Percentiles rank a stretch among this genome's conserved stretches.
These are phyloP conservation scores for Polyporus tsugae DNA, from an alignment of 1,284 basidiomycete species.

Conservation along the genomic window DNA sequence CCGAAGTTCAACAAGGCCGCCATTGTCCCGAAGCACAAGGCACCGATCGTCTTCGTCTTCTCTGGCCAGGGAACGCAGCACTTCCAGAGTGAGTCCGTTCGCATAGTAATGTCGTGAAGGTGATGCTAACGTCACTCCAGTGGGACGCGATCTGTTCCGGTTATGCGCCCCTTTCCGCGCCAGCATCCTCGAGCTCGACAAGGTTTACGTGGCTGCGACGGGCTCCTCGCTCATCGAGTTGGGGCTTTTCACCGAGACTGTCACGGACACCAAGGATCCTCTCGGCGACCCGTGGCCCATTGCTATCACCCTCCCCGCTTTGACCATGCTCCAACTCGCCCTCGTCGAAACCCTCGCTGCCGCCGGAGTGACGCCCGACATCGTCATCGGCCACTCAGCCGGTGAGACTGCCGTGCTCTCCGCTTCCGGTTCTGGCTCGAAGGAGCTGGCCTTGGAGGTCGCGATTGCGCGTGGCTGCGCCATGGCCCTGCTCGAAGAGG, in stretches of 20 bases:
- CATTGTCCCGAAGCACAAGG: conserved; percentile 35
- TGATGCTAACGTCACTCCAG: conserved; percentile 27
- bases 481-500: conserved; percentile 43
- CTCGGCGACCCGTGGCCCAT: conserved; percentile 46
- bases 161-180: conserved; percentile 44
- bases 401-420: conserved; percentile 54
- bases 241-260: conserved; percentile 43
- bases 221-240: conserved; percentile 46
- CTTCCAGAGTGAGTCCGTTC: conserved; percentile 39
- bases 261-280: conserved; percentile 11
- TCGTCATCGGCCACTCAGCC: conserved; percentile 50
- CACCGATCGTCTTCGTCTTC: conserved; percentile 49
- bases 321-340: conserved; percentile 54
- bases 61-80: conserved; percentile 53
- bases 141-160: conserved; percentile 51
- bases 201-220: conserved; percentile 37
- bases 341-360: conserved; percentile 48
- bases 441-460: conserved; percentile 50
- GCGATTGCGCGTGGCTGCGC: conserved; percentile 48
- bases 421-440: conserved; percentile 50
- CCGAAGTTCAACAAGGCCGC: conserved; percentile 36
- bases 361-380: conserved; percentile 46
- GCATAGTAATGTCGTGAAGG: not conserved
- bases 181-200: conserved; percentile 47
- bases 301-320: conserved; percentile 45